Evolutionary conservation across 2,329 filamentous ascomycete genomes (phyloP).

Genomic region (Emericellopsis cladophorae): DNA sequence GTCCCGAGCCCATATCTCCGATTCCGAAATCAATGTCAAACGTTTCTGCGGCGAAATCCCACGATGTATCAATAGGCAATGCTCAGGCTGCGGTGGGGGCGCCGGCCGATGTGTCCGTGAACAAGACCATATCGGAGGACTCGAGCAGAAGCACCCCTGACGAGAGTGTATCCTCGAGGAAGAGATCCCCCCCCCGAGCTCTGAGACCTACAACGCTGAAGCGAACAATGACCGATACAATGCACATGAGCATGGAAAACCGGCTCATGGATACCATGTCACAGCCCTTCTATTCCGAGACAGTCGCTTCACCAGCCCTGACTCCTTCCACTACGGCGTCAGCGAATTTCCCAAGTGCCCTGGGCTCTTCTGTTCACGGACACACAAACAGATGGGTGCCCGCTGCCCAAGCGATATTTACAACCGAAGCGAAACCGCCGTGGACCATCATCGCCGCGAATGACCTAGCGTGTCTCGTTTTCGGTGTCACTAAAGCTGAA

Average conservation of each 20-base stretch:
- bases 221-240: slow-evolving; percentile 78
- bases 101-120: slow-evolving; percentile 1
- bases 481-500: slow-evolving; percentile 95
- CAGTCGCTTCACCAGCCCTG: slow-evolving; percentile 27
- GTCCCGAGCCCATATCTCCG: slow-evolving; percentile 24
- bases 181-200: slow-evolving; percentile 35
- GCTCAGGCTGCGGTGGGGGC: too few species aligned
- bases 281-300: slow-evolving; percentile 55
- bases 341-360: slow-evolving; percentile 29
- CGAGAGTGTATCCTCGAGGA: slow-evolving; percentile 38
- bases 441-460: slow-evolving; percentile 97
- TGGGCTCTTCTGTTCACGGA: slow-evolving; percentile 58
- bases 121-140: slow-evolving; percentile 23
- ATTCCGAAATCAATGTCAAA: too few species aligned
- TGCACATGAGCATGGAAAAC: slow-evolving; percentile 61
- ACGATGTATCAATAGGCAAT: background rate
- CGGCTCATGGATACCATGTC: slow-evolving; percentile 77
- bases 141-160: slow-evolving; percentile 43
- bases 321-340: slow-evolving; percentile 16
- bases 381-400: slow-evolving; percentile 86
- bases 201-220: slow-evolving; percentile 59
- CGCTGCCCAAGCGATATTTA: slow-evolving; percentile 91
- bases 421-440: slow-evolving; percentile 78
- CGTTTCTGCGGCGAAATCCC: slow-evolving; percentile 3
- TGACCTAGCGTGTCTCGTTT: slow-evolving; percentile 91